Base-by-base conservation (phyloP, 2,329 filamentous ascomycete genomes). In the Dactylellina haptotyla region DNA sequence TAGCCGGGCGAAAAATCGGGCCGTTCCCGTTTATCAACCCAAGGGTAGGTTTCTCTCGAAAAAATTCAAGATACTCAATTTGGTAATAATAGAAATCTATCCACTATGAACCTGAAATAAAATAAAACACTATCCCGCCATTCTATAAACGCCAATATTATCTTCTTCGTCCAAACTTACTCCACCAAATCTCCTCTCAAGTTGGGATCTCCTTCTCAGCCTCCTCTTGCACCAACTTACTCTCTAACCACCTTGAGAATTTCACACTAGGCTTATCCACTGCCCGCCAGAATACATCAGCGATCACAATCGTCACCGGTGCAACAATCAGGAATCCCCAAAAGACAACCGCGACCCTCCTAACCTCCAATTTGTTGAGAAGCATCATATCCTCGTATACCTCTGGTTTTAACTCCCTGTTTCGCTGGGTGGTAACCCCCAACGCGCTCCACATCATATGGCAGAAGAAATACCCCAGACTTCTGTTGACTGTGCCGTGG, bases 401-500 rank as follows among this genome's bases (percentile, higher is more conserved):
- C n/a, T 53, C 18, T 12, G 28, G 5, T n/a, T 46, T 39, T 32
- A 48, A 30, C 16, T 25, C 39, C 12, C 20, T 30, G n/a, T n/a
- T n/a, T n/a, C n/a, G n/a, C n/a, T n/a, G n/a, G 14, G 45, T 9
- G 4, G 30, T 43, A 4, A 63, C 43, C 1, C 51, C 51, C 8
- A 63, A 37, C 8, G 30, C 25, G 1, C 30, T 46, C 58, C 57
- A 71, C 4, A 50, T 43, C 43, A 41, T 32, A 3, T 63, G 28
- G 23, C 59, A 39, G 28, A 91, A 25, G 34, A 88, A 82, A 78
- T 91, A 87, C 3, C 87, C 88, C 0, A 89, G 58, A 0, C 83
- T 83, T 82, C 83, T 85, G 0, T 90, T 80, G 0, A 90, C 79
- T 0, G 87, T 87, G 0, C 88, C 88, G 75, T 90, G 88, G 9